Evolutionary conservation across 202 grass and related monocot genomes (phyloP).

Genomic region (Musa balbisiana): DNA sequence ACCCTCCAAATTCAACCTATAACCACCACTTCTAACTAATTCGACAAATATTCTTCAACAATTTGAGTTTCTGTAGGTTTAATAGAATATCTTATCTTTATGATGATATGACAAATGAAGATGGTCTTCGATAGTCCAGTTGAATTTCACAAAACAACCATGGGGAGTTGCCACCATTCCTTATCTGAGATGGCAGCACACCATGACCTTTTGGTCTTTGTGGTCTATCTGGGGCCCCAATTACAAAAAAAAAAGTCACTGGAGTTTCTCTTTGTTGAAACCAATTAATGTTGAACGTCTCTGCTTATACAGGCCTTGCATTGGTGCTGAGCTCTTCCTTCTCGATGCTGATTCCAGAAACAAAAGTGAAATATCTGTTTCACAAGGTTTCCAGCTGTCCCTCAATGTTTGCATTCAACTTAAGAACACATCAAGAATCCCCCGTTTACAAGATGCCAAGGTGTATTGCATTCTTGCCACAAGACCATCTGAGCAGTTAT

Average conservation of each 20-base stretch:
- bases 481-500: conserved; percentile 27
- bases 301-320: conserved; percentile 54
- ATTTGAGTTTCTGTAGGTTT: neutral
- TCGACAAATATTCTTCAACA: neutral
- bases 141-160: neutral
- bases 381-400: conserved; percentile 47
- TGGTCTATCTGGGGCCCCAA: too few species aligned
- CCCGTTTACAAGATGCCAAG: conserved; percentile 23
- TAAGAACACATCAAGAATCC: conserved; percentile 41
- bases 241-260: neutral
- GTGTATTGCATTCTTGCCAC: conserved; percentile 64
- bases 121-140: neutral
- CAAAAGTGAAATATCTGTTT: conserved; percentile 35
- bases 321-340: conserved; percentile 65
- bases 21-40: neutral
- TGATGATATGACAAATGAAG: neutral
- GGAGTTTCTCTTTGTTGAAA: neutral
- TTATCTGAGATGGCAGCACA: neutral
- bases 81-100: neutral
- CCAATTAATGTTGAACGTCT: neutral
- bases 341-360: conserved; percentile 39
- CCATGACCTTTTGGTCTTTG: too few species aligned
- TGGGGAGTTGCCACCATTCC: neutral
- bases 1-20: neutral
- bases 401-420: conserved; percentile 73